Percentiles rank a stretch among this genome's conserved stretches.
These are phyloP conservation scores for Manihot esculenta DNA, from an alignment of 441 rosid genomes.

Conservation along the genomic window DNA sequence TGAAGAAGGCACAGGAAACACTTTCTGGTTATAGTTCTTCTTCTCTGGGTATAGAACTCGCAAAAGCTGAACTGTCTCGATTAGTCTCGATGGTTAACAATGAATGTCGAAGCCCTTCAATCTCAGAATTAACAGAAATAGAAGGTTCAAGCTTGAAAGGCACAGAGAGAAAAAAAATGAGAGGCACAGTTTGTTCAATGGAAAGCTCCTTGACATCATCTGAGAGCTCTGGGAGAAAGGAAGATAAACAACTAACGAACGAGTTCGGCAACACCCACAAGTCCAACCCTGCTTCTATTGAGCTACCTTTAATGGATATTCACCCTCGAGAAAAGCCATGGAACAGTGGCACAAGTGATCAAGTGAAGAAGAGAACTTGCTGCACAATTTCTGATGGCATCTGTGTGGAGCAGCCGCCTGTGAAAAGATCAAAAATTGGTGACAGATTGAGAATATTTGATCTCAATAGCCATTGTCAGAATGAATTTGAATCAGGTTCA, in stretches of 20 bases:
- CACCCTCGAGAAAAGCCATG: slow-evolving; percentile 35
- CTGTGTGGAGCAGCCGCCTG: slow-evolving; percentile 40
- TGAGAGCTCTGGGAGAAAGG: slow-evolving; percentile 60
- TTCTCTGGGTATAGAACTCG: slow-evolving; percentile 51
- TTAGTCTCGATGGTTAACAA: slow-evolving; percentile 66
- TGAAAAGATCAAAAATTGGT: slow-evolving; percentile 36
- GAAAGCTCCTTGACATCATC: slow-evolving; percentile 95
- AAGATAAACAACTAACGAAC: slow-evolving; percentile 31
- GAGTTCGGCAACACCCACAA: slow-evolving; percentile 25
- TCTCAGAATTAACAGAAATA: slow-evolving; percentile 74
- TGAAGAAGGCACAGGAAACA: slow-evolving; percentile 89
- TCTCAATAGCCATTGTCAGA: slow-evolving; percentile 51
- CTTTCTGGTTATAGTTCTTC: slow-evolving; percentile 68
- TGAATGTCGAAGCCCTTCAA: slow-evolving; percentile 53
- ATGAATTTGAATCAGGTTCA: slow-evolving; percentile 37
- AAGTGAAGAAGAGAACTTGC: slow-evolving; percentile 53
- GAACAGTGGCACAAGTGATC: slow-evolving; percentile 24
- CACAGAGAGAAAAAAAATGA: slow-evolving; percentile 32
- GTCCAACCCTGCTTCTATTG: slow-evolving; percentile 31
- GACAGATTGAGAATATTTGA: slow-evolving; percentile 43
- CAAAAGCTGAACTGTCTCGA: slow-evolving; percentile 70
- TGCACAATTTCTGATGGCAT: slow-evolving; percentile 35
- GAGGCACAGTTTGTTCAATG: slow-evolving; percentile 53
- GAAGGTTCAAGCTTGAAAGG: slow-evolving; percentile 40
- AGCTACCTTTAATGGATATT: slow-evolving; percentile 61